Evolutionary conservation across 106 monocot genomes (phyloP), one percentile per base, ranked within the genome.

Genomic region (Acorus calamus): DNA sequence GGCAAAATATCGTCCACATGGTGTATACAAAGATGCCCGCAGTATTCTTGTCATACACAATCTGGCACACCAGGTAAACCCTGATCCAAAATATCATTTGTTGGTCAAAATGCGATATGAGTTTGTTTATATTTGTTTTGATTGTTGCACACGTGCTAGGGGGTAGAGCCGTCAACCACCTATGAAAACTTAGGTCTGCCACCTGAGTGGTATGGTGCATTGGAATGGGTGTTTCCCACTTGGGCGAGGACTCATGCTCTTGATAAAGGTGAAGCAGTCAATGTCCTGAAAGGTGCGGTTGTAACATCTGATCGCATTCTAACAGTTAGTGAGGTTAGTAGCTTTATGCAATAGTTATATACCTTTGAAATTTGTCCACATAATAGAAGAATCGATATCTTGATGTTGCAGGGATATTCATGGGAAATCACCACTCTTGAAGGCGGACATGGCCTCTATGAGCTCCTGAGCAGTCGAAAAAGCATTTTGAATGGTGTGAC

Each of bases 391-490:
- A 28, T 28, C 28, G 1, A 28, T 28, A 28, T 44, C 52, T 41
- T 55, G 13, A 70, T 52, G 66, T 61, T 50, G 11, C 63, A 94
- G 90, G 94, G 94, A 64, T 94, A 94, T 65, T 69, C 94, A 59
- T 84, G 90, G 90, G 94, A 94, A 62, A 87, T 94, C 56, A 94
- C 94, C 50, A 94, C 94, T 65, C 60, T 45, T 72, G 94, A 94
- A 80, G 94, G 94, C 57, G 94, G 94, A 6, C 73, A 87, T 55
- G 94, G 94, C 11, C 84, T 94, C 11, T 49, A 90, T 79, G 90
- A 80, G 41, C 77, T 94, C 41, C 70, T 94, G 52, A 69, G 68
- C 47, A 77, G 74, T 70, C 60, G 94, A 50, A 90, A 84, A 55
- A 78, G 60, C 78, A 90, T 87, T 46, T 51, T 94, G 11, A 80